Conservation (phyloP, 345 rosid species). For the Viola odorata region DNA sequence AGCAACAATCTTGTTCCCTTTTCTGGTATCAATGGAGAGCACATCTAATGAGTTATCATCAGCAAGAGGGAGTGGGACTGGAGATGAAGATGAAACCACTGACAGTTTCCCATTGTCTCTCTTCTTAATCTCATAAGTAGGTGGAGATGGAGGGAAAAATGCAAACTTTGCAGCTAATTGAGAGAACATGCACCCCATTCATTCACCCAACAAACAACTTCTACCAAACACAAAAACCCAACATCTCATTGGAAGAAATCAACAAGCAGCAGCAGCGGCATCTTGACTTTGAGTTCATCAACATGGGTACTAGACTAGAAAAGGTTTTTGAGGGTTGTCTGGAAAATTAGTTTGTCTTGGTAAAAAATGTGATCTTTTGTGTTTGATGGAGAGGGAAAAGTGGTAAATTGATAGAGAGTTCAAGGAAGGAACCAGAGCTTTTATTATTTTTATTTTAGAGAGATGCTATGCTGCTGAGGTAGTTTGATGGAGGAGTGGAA, state of each 20-base stretch:
- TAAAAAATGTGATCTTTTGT: conserved; percentile 7
- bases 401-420: not conserved
- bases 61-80: conserved; percentile 56
- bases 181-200: conserved; percentile 96
- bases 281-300: no score
- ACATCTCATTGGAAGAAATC: conserved; percentile 5
- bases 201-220: conserved; percentile 14
- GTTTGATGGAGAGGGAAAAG: no score
- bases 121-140: conserved; percentile 78
- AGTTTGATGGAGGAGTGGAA: not conserved
- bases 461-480: not conserved
- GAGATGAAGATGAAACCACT: conserved; percentile 37
- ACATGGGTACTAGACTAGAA: no score
- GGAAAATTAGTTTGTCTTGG: conserved; percentile 14
- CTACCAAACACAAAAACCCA: not conserved
- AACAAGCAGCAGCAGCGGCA: not conserved
- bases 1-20: conserved; percentile 81
- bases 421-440: conserved; percentile 3
- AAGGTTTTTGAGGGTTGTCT: not conserved
- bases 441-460: not conserved
- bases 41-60: conserved; percentile 80
- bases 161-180: conserved; percentile 94
- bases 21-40: conserved; percentile 54
- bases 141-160: conserved; percentile 95
- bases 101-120: conserved; percentile 56